Evolutionary conservation across 2,329 filamentous ascomycete species (phyloP), one percentile per base, ranked within the genome.

Genomic region (Peltaster fructicola): DNA sequence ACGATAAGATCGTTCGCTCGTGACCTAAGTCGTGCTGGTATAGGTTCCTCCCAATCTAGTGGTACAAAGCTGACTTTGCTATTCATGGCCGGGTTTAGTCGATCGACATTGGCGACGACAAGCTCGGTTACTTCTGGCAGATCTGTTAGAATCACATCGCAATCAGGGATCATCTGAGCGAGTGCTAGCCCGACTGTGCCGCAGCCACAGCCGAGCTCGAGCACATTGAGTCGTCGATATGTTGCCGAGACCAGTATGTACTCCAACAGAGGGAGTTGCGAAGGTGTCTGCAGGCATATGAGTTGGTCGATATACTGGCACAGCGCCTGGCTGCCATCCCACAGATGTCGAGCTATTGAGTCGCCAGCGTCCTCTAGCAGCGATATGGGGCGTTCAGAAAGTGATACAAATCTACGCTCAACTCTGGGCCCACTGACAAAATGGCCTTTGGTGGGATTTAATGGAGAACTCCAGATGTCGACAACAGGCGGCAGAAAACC

Each of bases 321-420:
- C 15, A 68, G 54, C n/a, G 62, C 57, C 10, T 72, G 51, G 19
- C 65, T 66, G 17, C 65, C 68, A 46, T 73, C 68, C 73, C 73
- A 79, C 23, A 78, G 58, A 51, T 79, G 73, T 20, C 71, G 56
- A 5, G 73, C 73, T 39, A 79, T 78, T 43, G 69, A 75, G 40
- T 79, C 73, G 4, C 73, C 72, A 0, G 69, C 74, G 39, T 78
- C 73, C 43, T 79, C 73, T 55, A 65, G 71, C 21, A 78, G 63
- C 16, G 48, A 47, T 7, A 71, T 37, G 4, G 41, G 41, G 5
- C 51, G 38, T 12, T 50, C 46, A 17, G 48, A 43, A 4, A 50
- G 38, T 6, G 63, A 48, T 8, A 40, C 38, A 29, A 73, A 59
- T 8, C 62, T 56, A 33, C 71, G 54, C 37, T 72, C 59, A 1